These are phyloP conservation scores for Colletotrichum tofieldiae DNA, from an alignment of 2,329 filamentous ascomycete species.

Conservation along the genomic window DNA sequence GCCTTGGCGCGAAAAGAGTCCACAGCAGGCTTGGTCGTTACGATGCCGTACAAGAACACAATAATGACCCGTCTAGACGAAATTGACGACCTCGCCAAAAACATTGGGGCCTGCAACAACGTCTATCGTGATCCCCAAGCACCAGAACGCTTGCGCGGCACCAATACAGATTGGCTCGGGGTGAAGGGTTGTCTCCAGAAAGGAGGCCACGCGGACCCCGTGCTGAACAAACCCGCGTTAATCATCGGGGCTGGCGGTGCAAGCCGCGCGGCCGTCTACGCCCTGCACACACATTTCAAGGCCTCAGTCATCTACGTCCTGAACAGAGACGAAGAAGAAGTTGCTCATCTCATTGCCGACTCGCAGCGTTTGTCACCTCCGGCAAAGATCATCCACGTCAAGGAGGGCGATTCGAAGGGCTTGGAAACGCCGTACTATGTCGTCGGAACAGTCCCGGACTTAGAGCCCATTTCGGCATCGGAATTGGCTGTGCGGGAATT, in stretches of 20 bases:
- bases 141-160: slow-evolving; percentile 50
- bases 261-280: slow-evolving; percentile 57
- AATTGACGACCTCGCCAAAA: slow-evolving; percentile 53
- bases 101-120: slow-evolving; percentile 57
- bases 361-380: slow-evolving; percentile 41
- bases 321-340: slow-evolving; percentile 53
- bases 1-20: slow-evolving; percentile 48
- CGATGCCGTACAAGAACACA: slow-evolving; percentile 60
- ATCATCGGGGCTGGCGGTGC: slow-evolving; percentile 61
- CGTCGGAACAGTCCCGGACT: slow-evolving; percentile 57
- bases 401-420: slow-evolving; percentile 45
- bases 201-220: slow-evolving; percentile 39
- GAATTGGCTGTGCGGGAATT: slow-evolving; percentile 50
- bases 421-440: slow-evolving; percentile 52
- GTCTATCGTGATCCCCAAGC: slow-evolving; percentile 49
- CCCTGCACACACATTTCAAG: slow-evolving; percentile 49
- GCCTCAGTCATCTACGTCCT: slow-evolving; percentile 54
- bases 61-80: slow-evolving; percentile 55
- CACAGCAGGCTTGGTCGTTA: slow-evolving; percentile 49
- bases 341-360: slow-evolving; percentile 49
- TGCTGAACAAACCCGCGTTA: slow-evolving; percentile 48
- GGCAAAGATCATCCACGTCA: slow-evolving; percentile 51
- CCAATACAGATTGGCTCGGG: slow-evolving; percentile 62
- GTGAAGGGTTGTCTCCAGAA: slow-evolving; percentile 54
- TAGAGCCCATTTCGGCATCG: slow-evolving; percentile 49